These are phyloP conservation scores for Pleurotus djamor DNA, from an alignment of 768 basidiomycete genomes.

Conservation along the genomic window DNA sequence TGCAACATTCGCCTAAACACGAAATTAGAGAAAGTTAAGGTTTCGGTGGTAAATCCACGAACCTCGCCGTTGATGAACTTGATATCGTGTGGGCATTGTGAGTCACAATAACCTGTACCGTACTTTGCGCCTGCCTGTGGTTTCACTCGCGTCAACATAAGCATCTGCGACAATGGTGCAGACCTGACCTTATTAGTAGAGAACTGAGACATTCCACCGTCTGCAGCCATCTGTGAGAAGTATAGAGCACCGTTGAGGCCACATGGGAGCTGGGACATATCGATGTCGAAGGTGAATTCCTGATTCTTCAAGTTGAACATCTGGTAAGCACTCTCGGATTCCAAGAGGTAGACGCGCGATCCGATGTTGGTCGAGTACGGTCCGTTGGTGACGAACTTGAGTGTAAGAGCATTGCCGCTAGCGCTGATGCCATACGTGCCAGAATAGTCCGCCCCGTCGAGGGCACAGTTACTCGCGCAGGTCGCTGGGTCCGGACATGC, in stretches of 20 bases:
- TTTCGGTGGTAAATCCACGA: conserved; percentile 3
- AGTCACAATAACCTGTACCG: conserved; percentile 46
- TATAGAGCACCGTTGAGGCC: conserved; percentile 48
- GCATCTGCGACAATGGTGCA: not conserved
- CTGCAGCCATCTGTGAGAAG: conserved; percentile 42
- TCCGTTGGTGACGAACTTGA: conserved; percentile 33
- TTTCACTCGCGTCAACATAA: not conserved
- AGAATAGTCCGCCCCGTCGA: conserved; percentile 31
- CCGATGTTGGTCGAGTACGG: conserved; percentile 5
- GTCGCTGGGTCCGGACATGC: conserved; percentile 36
- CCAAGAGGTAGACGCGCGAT: conserved; percentile 30
- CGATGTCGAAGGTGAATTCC: conserved; percentile 49
- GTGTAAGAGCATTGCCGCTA: conserved; percentile 31
- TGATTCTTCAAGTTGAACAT: conserved; percentile 38
- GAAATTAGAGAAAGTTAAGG: not conserved
- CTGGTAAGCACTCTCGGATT: conserved; percentile 27
- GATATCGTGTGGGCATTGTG: conserved; percentile 42
- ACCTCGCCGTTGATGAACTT: conserved; percentile 46
- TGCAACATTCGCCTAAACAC: conserved; percentile 30
- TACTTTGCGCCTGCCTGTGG: conserved; percentile 35
- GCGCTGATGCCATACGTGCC: conserved; percentile 37
- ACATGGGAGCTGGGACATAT: conserved; percentile 43
- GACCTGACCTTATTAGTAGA: conserved; percentile 29
- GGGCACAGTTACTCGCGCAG: conserved; percentile 30
- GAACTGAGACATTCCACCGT: conserved; percentile 37